A percentile compares a stretch with the other conserved stretches of the same genome.
Conservation (phyloP, 345 rosid genomes). For the Noccaea bulbosa region DNA sequence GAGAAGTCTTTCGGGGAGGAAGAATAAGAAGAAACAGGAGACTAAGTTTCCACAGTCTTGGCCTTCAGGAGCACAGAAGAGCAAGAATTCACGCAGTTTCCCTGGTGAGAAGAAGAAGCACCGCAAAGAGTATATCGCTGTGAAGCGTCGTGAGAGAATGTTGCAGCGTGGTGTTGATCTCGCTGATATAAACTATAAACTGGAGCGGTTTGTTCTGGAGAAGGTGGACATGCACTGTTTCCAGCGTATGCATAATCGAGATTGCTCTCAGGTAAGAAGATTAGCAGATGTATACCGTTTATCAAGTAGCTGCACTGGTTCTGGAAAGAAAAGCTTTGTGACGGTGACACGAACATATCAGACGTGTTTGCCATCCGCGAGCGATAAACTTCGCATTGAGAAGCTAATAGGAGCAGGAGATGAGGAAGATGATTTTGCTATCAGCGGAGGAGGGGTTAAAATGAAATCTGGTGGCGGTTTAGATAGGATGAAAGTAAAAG, state of each 20-base stretch:
- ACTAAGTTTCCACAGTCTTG: conserved; percentile 65
- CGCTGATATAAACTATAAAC: conserved; percentile 62
- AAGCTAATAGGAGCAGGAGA: conserved; percentile 78
- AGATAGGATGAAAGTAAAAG: conserved; percentile 46
- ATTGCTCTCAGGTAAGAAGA: conserved; percentile 89
- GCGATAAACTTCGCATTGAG: conserved; percentile 73
- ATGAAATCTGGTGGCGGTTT: conserved; percentile 45
- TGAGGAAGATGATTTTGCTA: conserved; percentile 63
- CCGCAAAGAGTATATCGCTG: conserved; percentile 76
- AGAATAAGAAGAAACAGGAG: conserved; percentile 57
- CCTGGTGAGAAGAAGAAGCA: conserved; percentile 95
- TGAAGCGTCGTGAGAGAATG: conserved; percentile 84
- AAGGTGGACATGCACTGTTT: conserved; percentile 68
- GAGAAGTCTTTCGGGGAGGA: conserved; percentile 58
- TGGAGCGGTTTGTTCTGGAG: conserved; percentile 73
- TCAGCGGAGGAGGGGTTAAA: conserved; percentile 53
- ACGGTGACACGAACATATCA: conserved; percentile 66
- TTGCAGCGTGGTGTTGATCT: conserved; percentile 76
- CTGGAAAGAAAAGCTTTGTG: conserved; percentile 95
- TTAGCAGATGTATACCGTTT: conserved; percentile 78
- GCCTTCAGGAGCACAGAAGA: conserved; percentile 66
- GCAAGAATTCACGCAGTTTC: conserved; percentile 59
- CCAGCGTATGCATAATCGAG: conserved; percentile 82
- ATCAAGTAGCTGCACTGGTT: conserved; percentile 64
- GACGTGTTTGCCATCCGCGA: conserved; percentile 85